phyloP scores from a whole-genome alignment of 164 flowering plant species.

The Warburgia ugandensis region DNA sequence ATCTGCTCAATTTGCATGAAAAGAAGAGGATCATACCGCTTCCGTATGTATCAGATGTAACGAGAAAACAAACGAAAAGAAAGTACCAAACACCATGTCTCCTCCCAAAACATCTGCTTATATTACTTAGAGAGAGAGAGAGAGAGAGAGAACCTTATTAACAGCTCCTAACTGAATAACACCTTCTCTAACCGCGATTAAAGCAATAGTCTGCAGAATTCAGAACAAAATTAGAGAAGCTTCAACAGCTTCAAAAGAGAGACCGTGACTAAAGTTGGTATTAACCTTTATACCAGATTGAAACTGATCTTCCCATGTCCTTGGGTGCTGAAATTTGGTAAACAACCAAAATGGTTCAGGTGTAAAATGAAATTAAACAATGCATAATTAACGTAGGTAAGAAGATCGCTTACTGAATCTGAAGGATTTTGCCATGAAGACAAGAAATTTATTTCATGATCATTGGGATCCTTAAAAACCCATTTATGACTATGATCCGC shows the following conservation, averaged over 20 bases:
- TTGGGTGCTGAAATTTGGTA: conserved; percentile 62
- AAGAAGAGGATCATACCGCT: too few species aligned
- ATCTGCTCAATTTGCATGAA: too few species aligned
- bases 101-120: not conserved
- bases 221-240: conserved; percentile 4
- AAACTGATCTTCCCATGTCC: conserved; percentile 99
- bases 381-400: conserved; percentile 33
- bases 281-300: conserved; percentile 90
- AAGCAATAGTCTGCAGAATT: conserved; percentile 76
- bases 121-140: not conserved
- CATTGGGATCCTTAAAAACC: conserved; percentile 77
- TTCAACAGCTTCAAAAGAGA: not conserved
- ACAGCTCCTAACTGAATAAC: conserved; percentile 84
- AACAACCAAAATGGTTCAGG: not conserved
- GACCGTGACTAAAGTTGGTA: not conserved
- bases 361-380: not conserved
- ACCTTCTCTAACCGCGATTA: conserved; percentile 95
- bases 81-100: too few species aligned
- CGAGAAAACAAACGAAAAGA: too few species aligned
- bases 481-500: conserved; percentile 94
- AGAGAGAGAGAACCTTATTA: conserved; percentile 49
- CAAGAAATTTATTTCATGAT: conserved; percentile 78
- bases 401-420: conserved; percentile 52
- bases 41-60: too few species aligned
- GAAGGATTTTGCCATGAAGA: conserved; percentile 90